phyloP scores from a whole-genome alignment of 1,284 basidiomycete genomes.

The Bjerkandera adusta region DNA sequence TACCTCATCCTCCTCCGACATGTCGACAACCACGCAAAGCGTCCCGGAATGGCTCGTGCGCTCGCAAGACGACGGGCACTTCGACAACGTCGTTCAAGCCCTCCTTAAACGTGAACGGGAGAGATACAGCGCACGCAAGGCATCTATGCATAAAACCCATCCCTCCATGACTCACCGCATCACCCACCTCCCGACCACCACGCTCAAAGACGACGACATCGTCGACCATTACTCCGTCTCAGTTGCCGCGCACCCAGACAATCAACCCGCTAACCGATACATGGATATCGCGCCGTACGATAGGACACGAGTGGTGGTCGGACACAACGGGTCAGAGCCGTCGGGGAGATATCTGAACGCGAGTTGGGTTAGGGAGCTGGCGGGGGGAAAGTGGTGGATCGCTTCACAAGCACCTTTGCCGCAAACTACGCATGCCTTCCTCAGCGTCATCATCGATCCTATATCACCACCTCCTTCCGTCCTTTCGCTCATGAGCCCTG shows the following conservation, averaged over 20 bases:
- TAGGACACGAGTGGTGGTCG: constrained; percentile 64
- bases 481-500: constrained; percentile 16
- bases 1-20: too few species aligned
- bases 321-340: constrained; percentile 21
- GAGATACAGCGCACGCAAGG: constrained; percentile 33
- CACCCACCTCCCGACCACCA: constrained; percentile 20
- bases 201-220: constrained; percentile 24
- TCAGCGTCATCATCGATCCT: constrained; percentile 61
- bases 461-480: constrained; percentile 38
- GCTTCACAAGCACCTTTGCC: constrained; percentile 79
- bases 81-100: constrained; percentile 31
- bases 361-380: constrained; percentile 75
- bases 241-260: constrained; percentile 41
- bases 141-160: constrained; percentile 32
- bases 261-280: constrained; percentile 66
- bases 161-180: constrained; percentile 25
- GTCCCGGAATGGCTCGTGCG: constrained; percentile 30
- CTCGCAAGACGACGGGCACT: constrained; percentile 32
- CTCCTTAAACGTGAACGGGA: constrained; percentile 43
- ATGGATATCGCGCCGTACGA: constrained; percentile 74
- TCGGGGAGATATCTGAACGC: constrained; percentile 72
- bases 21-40: too few species aligned
- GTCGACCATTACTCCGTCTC: constrained; percentile 53
- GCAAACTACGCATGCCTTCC: constrained; percentile 68
- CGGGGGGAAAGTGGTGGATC: constrained; percentile 78